Evolutionary conservation across 345 rosid species (phyloP).

Genomic region (Rhodomyrtus tomentosa): DNA sequence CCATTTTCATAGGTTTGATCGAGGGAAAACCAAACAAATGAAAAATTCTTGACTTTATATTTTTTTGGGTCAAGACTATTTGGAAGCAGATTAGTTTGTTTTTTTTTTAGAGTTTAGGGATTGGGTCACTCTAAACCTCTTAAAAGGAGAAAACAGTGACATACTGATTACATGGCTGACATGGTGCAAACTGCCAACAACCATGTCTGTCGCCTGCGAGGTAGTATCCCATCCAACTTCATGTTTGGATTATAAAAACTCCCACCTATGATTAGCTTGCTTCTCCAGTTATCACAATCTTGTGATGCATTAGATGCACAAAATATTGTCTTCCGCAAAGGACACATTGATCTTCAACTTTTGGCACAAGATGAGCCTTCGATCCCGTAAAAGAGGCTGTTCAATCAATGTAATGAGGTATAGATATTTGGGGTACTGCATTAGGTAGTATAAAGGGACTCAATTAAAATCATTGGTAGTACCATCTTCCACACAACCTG

Average conservation of each 20-base stretch:
- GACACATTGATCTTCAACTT: background rate
- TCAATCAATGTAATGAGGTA: background rate
- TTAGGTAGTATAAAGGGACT: background rate
- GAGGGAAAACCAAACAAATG: background rate
- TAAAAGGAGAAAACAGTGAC: background rate
- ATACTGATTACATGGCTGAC: background rate
- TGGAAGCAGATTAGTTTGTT: background rate
- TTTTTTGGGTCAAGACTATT: background rate
- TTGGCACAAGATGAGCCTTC: background rate
- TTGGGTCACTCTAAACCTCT: background rate
- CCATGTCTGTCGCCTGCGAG: background rate
- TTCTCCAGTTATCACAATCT: background rate
- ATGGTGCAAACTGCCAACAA: background rate
- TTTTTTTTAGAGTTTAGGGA: background rate
- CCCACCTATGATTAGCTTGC: background rate
- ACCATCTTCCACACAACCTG: background rate
- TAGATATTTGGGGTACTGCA: background rate
- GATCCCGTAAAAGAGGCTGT: background rate
- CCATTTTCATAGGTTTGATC: background rate
- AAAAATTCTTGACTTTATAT: background rate
- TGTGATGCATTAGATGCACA: background rate
- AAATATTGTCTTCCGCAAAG: background rate
- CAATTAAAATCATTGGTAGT: background rate
- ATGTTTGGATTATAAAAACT: background rate
- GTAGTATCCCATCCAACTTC: background rate